Base-by-base conservation (phyloP, 2,329 filamentous ascomycete species). In the Fusarium sp. region DNA sequence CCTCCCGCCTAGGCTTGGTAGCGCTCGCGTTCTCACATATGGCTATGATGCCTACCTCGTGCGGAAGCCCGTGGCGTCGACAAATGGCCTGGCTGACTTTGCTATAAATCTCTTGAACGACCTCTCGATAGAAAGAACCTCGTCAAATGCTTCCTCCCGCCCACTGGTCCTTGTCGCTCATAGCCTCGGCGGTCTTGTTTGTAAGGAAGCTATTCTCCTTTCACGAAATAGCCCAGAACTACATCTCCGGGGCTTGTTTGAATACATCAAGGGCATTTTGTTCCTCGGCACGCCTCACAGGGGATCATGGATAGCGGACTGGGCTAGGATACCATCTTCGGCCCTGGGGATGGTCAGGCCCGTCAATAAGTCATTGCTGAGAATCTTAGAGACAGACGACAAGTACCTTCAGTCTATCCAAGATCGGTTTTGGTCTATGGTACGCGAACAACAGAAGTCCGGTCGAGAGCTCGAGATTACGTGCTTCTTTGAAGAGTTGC, bases 251-350 rank as follows among this genome's bases (percentile, higher is more conserved):
- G 62, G 44, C 19, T 73, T 84, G 0, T 79, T 81, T 42, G 38
- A 77, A 10, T 69, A 29, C 23, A 70, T 63, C 10, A 69, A 58
- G 18, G 82, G 79, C 14, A 73, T 83, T n/a, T 37, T 75, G 11
- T 84, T 84, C 60, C 78, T 84, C 73, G 81, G 82, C 7, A 83
- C 82, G 4, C 82, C 82, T 31, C 80, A 84, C 62, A 73, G 54
- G 21, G 81, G 81, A 9, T 73, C 79, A 0, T 79, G 76, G 77
- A 73, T 81, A 60, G 81, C 82, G 0, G 54, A 79, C 37, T 83
- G 80, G 81, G 77, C 76, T 1, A 75, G 66, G 18, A 77, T 80
- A n/a, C 76, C 78, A 0, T 79, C 70, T 25, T 66, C 63, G 5
- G 70, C 68, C 25, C 59, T 83, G 4, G 79, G 79, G 3, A 8